A percentile compares a stretch with the other conserved stretches of the same genome.
These are phyloP conservation scores for Neofusicoccum umdonicola DNA, from an alignment of 2,329 filamentous ascomycete genomes.

Conservation along the genomic window DNA sequence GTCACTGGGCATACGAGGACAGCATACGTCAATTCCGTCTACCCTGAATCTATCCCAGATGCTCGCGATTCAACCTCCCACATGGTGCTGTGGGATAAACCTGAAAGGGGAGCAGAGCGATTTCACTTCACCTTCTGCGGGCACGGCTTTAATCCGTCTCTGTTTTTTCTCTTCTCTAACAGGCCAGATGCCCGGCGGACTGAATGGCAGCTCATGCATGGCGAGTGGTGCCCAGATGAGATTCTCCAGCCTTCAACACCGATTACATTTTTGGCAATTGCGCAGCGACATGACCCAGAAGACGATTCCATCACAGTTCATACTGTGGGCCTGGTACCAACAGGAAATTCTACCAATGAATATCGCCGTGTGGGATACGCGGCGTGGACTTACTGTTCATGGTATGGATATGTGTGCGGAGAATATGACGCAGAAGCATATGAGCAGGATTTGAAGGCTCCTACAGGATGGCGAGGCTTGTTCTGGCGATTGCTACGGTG, in stretches of 20 bases:
- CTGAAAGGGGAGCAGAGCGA: not conserved
- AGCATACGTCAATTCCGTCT: constrained; percentile 24
- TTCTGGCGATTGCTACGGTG: not conserved
- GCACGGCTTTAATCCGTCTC: constrained; percentile 20
- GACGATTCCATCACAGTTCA: constrained; percentile 17
- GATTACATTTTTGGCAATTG: constrained; percentile 26
- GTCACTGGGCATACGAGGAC: constrained; percentile 22
- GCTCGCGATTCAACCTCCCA: constrained; percentile 17
- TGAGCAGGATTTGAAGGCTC: not conserved
- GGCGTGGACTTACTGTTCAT: constrained; percentile 24
- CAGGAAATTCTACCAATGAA: constrained; percentile 14
- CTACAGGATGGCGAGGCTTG: not conserved
- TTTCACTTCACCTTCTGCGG: constrained; percentile 19
- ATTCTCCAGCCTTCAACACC: constrained; percentile 22
- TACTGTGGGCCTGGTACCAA: not conserved
- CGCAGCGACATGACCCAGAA: constrained; percentile 16
- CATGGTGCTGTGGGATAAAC: constrained; percentile 17
- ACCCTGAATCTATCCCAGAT: constrained; percentile 23
- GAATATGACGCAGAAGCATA: not conserved
- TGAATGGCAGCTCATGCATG: constrained; percentile 21
- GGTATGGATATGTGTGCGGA: constrained; percentile 22
- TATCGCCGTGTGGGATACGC: constrained; percentile 25
- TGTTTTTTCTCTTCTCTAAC: constrained; percentile 22
- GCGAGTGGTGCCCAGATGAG: constrained; percentile 25
- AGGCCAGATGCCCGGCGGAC: not conserved